Evolutionary conservation across 148 eudicot species (phyloP).

Genomic region (Cornus kousa): DNA sequence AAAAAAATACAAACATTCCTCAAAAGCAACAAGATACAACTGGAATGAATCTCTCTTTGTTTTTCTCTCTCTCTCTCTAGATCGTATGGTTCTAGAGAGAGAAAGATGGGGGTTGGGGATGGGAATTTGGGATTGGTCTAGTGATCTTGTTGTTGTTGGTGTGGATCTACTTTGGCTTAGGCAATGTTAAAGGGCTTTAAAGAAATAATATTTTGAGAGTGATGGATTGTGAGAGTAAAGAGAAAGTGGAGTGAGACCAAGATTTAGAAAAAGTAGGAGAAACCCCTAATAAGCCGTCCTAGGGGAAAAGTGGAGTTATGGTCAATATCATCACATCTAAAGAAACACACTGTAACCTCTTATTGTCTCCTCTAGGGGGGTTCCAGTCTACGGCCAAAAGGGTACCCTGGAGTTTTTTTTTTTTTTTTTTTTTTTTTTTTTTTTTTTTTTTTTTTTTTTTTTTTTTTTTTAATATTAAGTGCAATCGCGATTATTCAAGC

Average conservation of each 20-base stretch:
- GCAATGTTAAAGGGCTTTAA: constrained; percentile 22
- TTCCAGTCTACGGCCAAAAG: not conserved
- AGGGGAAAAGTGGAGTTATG: constrained; percentile 8
- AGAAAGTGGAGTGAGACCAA: constrained; percentile 7
- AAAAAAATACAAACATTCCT: constrained; percentile 40
- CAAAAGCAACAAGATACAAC: constrained; percentile 60
- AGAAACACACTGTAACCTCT: constrained; percentile 27
- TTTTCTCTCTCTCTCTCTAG: constrained; percentile 12
- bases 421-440: no score
- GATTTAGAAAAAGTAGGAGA: not conserved
- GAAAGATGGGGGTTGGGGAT: constrained; percentile 5
- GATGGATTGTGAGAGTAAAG: constrained; percentile 22
- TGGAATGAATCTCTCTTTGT: constrained; percentile 24
- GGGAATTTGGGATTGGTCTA: constrained; percentile 40
- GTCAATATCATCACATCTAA: constrained; percentile 22
- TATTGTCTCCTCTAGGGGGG: constrained; percentile 37
- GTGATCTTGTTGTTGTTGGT: constrained; percentile 26
- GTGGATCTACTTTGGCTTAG: constrained; percentile 43
- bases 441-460: no score
- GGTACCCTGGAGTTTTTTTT: no score
- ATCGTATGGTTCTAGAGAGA: constrained; percentile 12
- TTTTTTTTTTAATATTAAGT: no score
- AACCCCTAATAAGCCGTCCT: constrained; percentile 5
- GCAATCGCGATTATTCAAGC: no score
- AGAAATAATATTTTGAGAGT: constrained; percentile 14